Percentiles rank a stretch among this genome's conserved stretches.
Evolutionary conservation across 805 yeast genomes (phyloP).

Genomic region (Starmerella stigmatis): DNA sequence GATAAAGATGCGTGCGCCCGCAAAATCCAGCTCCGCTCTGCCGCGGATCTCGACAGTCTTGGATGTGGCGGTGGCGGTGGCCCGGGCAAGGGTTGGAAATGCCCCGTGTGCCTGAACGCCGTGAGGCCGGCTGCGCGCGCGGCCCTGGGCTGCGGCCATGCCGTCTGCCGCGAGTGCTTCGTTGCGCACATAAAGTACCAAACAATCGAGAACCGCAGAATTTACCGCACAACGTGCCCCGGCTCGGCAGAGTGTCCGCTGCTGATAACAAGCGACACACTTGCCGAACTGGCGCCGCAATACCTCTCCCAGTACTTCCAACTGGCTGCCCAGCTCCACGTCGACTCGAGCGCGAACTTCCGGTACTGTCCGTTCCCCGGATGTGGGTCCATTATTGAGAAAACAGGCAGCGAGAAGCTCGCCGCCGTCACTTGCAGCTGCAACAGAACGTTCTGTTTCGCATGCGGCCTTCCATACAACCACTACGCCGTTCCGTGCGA

Average conservation of each 20-base stretch:
- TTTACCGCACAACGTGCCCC: slow-evolving; percentile 50
- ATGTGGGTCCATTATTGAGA: slow-evolving; percentile 17
- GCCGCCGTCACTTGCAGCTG: slow-evolving; percentile 49
- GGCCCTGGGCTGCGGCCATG: slow-evolving; percentile 54
- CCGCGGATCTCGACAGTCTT: not conserved
- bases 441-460: slow-evolving; percentile 66
- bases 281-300: not conserved
- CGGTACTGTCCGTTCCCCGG: slow-evolving; percentile 21
- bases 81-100: slow-evolving; percentile 11
- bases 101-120: slow-evolving; percentile 12
- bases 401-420: slow-evolving; percentile 43
- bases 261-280: slow-evolving; percentile 31
- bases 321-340: slow-evolving; percentile 5
- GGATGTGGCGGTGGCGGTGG: slow-evolving; percentile 8
- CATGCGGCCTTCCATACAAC: slow-evolving; percentile 54
- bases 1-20: slow-evolving; percentile 7
- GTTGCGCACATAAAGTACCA: slow-evolving; percentile 44
- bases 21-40: slow-evolving; percentile 1
- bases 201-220: slow-evolving; percentile 28
- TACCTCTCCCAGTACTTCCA: slow-evolving; percentile 1
- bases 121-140: not conserved
- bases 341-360: slow-evolving; percentile 1
- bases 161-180: slow-evolving; percentile 62
- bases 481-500: slow-evolving; percentile 81
- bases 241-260: slow-evolving; percentile 41